These are phyloP conservation scores for Salvia rosmarinus DNA, from an alignment of 257 asterid species.

Conservation along the genomic window DNA sequence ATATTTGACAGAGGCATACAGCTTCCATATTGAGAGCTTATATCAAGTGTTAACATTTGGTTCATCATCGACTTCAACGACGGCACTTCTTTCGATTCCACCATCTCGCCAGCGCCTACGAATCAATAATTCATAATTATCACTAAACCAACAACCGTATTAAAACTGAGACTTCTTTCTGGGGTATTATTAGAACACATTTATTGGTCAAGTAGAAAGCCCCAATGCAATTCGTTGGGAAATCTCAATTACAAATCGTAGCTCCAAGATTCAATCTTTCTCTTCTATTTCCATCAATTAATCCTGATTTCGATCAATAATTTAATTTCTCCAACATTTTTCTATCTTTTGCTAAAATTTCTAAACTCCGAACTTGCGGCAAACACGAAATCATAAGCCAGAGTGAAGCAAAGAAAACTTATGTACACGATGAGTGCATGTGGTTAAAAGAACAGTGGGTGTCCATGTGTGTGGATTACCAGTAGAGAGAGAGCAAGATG, in stretches of 20 bases:
- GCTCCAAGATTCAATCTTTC: slow-evolving; percentile 13
- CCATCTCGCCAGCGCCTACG: slow-evolving; percentile 42
- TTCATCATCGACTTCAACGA: slow-evolving; percentile 50
- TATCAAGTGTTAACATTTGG: slow-evolving; percentile 57
- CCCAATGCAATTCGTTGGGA: not conserved
- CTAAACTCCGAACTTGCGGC: not conserved
- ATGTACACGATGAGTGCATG: not conserved
- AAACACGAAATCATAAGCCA: not conserved
- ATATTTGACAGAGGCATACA: slow-evolving; percentile 63
- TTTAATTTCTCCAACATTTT: not conserved
- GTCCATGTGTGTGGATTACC: not conserved
- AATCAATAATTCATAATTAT: slow-evolving; percentile 21
- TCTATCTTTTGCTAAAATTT: not conserved
- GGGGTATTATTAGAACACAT: not conserved
- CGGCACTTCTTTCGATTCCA: slow-evolving; percentile 31
- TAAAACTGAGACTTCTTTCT: not conserved
- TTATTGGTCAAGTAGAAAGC: not conserved
- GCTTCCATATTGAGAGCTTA: slow-evolving; percentile 62
- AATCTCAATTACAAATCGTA: not conserved
- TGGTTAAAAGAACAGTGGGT: not conserved
- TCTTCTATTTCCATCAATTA: not conserved
- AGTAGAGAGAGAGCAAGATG: slow-evolving; percentile 42
- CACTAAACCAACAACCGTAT: not conserved
- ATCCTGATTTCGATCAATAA: not conserved
- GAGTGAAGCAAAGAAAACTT: not conserved